Evolutionary conservation across 257 asterid species (phyloP).

Genomic region (Apocynum venetum): DNA sequence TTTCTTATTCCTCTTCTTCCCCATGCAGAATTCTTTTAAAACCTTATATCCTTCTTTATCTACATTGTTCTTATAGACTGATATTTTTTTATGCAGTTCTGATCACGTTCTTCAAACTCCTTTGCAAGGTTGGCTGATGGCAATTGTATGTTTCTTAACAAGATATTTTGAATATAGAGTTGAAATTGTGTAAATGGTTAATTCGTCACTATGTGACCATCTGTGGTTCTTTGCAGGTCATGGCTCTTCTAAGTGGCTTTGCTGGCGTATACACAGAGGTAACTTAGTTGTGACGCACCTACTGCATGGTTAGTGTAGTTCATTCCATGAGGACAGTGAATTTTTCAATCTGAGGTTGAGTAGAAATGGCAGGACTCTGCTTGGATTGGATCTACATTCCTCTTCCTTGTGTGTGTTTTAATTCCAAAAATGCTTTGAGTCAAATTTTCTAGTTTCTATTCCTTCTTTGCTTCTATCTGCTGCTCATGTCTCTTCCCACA

Average conservation of each 20-base stretch:
- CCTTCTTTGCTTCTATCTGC: neutral
- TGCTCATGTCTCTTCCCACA: neutral
- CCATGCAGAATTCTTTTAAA: neutral
- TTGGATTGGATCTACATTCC: neutral
- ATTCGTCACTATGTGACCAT: constrained; percentile 11
- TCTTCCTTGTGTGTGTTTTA: neutral
- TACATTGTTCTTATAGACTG: constrained; percentile 23
- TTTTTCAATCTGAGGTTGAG: neutral
- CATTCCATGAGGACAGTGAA: neutral
- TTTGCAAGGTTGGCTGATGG: constrained; percentile 96
- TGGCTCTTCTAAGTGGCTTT: constrained; percentile 99
- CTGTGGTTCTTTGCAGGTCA: constrained; percentile 51
- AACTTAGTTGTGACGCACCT: constrained; percentile 2
- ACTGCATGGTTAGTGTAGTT: neutral
- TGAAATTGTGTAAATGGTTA: constrained; percentile 16
- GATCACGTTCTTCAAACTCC: constrained; percentile 93
- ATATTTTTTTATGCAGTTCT: constrained; percentile 56
- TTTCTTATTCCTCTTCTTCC: constrained; percentile 16
- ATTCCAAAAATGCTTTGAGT: neutral
- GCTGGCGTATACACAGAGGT: constrained; percentile 99
- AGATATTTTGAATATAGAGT: neutral
- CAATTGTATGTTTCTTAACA: constrained; percentile 73
- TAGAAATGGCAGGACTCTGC: neutral
- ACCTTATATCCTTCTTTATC: constrained; percentile 16
- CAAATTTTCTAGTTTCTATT: neutral